Percentiles rank a stretch among this genome's conserved stretches.
These are phyloP conservation scores for Thelephora aurantiotincta DNA, from an alignment of 768 basidiomycete genomes.

Conservation along the genomic window DNA sequence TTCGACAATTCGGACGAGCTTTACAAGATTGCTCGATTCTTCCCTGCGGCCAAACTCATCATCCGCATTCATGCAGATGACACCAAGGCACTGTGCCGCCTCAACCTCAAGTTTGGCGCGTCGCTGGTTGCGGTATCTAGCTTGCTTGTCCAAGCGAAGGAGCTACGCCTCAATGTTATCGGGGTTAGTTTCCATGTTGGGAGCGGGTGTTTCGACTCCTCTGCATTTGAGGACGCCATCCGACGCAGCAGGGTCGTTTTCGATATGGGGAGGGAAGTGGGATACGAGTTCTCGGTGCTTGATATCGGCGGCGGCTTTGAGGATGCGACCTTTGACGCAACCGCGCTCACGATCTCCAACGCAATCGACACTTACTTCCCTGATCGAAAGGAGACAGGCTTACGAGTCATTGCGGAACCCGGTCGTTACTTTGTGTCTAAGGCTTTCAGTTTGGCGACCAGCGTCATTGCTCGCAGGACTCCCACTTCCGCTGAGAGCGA, in stretches of 20 bases:
- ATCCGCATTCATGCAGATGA: constrained; percentile 97
- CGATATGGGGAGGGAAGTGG: constrained; percentile 70
- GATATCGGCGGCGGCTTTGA: constrained; percentile 98
- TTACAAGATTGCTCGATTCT: constrained; percentile 73
- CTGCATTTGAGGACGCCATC: constrained; percentile 83
- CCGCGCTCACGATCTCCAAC: constrained; percentile 52
- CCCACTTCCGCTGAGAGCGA: constrained; percentile 25
- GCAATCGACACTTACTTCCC: constrained; percentile 78
- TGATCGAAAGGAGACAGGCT: constrained; percentile 28
- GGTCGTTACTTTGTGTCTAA: constrained; percentile 88
- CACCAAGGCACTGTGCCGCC: constrained; percentile 83
- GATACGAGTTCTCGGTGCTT: constrained; percentile 71
- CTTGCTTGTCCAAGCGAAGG: constrained; percentile 66
- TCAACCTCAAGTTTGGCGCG: constrained; percentile 96
- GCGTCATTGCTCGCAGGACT: constrained; percentile 82
- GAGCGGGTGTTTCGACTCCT: constrained; percentile 88
- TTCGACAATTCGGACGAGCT: constrained; percentile 98
- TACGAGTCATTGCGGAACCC: constrained; percentile 90
- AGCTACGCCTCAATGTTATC: constrained; percentile 72
- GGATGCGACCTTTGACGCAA: constrained; percentile 68
- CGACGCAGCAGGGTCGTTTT: constrained; percentile 72
- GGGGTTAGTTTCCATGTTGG: constrained; percentile 98
- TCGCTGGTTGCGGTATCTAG: constrained; percentile 66
- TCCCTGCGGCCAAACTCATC: constrained; percentile 76
- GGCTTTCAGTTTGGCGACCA: constrained; percentile 85